Percentiles rank a stretch among this genome's conserved stretches.
Conservation (phyloP, 768 basidiomycete species). For the Amanita fuliginea region DNA sequence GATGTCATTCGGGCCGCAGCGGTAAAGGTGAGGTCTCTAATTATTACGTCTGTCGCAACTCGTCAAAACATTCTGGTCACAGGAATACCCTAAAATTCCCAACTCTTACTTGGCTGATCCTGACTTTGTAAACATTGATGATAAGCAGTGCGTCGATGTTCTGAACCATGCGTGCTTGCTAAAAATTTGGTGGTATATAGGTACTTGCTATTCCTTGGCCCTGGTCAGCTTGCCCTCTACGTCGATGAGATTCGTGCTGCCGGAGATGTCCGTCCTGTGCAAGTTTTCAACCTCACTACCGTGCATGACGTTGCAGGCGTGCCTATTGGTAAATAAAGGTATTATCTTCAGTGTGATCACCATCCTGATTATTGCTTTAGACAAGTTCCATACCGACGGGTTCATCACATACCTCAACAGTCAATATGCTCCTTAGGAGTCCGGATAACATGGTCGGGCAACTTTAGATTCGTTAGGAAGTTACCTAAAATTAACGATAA, state of each 20-base stretch:
- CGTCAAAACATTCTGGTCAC: background rate
- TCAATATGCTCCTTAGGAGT: background rate
- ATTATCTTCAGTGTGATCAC: background rate
- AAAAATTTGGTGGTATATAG: constrained; percentile 7
- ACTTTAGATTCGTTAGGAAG: background rate
- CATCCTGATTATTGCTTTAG: background rate
- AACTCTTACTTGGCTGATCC: constrained; percentile 28
- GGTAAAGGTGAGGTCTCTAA: constrained; percentile 6
- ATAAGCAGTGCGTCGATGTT: constrained; percentile 21
- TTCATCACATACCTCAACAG: constrained; percentile 1
- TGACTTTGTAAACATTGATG: constrained; percentile 25
- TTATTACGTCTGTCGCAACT: background rate
- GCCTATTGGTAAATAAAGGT: constrained; percentile 19
- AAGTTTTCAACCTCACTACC: constrained; percentile 19
- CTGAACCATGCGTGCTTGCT: background rate
- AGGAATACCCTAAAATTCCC: constrained; percentile 20
- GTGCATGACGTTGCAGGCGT: constrained; percentile 21
- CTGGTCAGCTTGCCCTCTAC: constrained; percentile 17
- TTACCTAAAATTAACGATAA: background rate
- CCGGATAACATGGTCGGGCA: background rate
- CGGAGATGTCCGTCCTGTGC: constrained; percentile 14
- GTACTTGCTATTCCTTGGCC: constrained; percentile 19
- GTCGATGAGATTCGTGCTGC: constrained; percentile 17
- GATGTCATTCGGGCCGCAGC: constrained; percentile 32
- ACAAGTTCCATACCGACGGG: background rate